These are phyloP conservation scores for Marchantia polymorpha DNA, from an alignment of 225 moss, liverwort and hornwort species.

Conservation along the genomic window DNA sequence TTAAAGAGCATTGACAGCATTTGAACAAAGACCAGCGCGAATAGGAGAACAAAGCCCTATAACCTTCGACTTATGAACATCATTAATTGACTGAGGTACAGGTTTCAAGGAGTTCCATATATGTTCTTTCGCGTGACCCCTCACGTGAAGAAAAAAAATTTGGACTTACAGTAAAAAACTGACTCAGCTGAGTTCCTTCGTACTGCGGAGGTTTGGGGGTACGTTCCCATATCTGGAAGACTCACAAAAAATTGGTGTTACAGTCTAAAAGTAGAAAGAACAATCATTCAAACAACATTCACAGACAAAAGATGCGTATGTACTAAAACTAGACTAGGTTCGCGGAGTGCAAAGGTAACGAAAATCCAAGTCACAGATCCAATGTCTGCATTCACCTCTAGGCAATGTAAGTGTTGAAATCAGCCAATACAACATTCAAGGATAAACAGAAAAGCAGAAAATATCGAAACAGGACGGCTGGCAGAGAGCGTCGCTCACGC, in stretches of 20 bases:
- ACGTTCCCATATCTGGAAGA: constrained; percentile 75
- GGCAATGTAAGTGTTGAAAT: not conserved
- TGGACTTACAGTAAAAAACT: constrained; percentile 65
- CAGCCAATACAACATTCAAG: no score
- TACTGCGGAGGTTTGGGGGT: constrained; percentile 70
- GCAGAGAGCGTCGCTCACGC: no score
- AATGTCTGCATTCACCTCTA: no score
- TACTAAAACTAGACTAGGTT: no score
- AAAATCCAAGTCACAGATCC: no score
- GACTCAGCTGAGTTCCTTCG: constrained; percentile 57
- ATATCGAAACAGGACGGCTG: no score
- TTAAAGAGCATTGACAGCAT: not conserved
- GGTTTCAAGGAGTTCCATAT: not conserved
- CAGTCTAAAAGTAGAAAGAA: not conserved
- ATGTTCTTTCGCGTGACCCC: not conserved
- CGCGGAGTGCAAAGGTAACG: no score
- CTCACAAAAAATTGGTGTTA: not conserved
- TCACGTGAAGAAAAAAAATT: not conserved
- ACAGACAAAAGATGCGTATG: no score
- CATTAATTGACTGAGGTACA: not conserved
- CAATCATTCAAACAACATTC: no score
- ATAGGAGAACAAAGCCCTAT: not conserved
- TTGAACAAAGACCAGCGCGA: not conserved
- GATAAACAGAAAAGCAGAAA: not conserved
- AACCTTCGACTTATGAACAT: not conserved